phyloP scores from a whole-genome alignment of 2,329 filamentous ascomycete species.

The Teratosphaeria nubilosa region DNA sequence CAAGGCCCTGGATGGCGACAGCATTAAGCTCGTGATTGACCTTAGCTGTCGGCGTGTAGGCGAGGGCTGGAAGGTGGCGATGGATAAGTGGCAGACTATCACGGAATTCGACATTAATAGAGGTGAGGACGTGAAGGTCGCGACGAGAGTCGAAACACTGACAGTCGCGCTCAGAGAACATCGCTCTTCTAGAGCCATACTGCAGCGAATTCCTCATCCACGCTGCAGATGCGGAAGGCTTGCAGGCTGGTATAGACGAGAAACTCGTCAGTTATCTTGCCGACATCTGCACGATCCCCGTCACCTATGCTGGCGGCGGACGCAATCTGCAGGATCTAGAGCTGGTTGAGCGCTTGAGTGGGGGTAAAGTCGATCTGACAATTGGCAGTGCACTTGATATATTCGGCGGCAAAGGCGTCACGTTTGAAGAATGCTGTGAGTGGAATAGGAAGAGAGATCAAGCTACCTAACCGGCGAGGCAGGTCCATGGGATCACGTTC shows the following conservation, averaged over 20 bases:
- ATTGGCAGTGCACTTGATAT: slow-evolving; percentile 95
- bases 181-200: slow-evolving; percentile 72
- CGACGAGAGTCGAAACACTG: neutral
- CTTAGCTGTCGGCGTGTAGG: slow-evolving; percentile 75
- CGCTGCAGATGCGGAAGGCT: slow-evolving; percentile 89
- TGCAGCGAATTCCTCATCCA: slow-evolving; percentile 97
- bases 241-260: slow-evolving; percentile 85
- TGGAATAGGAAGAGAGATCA: slow-evolving; percentile 53
- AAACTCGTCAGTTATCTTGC: slow-evolving; percentile 66
- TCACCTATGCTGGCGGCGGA: slow-evolving; percentile 95
- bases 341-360: slow-evolving; percentile 66
- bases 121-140: slow-evolving; percentile 41
- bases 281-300: slow-evolving; percentile 80
- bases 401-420: slow-evolving; percentile 81
- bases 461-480: neutral
- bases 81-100: slow-evolving; percentile 98
- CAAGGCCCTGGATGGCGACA: slow-evolving; percentile 60
- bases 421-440: slow-evolving; percentile 74
- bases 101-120: slow-evolving; percentile 90
- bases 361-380: slow-evolving; percentile 78
- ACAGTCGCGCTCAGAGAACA: slow-evolving; percentile 53
- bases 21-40: slow-evolving; percentile 79
- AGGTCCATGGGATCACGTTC: neutral
- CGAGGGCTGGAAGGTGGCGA: slow-evolving; percentile 86
- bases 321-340: slow-evolving; percentile 73